Evolutionary conservation across 768 basidiomycete genomes (phyloP), one percentile per base, ranked within the genome.

Genomic region (Lentinula edodes): DNA sequence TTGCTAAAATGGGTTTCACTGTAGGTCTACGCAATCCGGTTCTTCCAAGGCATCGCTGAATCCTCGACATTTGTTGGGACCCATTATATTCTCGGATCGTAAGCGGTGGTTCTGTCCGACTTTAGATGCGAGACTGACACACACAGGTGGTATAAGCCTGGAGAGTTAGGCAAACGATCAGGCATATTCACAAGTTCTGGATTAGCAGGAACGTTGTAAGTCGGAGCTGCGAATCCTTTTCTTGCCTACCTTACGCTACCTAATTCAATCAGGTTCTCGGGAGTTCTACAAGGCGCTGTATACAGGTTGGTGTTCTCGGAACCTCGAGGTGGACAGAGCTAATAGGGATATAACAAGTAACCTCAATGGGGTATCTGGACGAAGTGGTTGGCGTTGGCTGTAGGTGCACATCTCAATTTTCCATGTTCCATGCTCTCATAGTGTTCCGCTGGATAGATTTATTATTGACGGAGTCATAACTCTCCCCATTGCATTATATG

Each of bases 21-120:
- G 28, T n/a, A 87, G 86, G 73, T 90, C 55, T 88, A 85, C 69
- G 85, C 77, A 34, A 87, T 90, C 62, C 80, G 88, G 8, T 90
- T 91, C 68, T 80, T 90, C 59, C 88, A 89, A 71, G 90, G 86
- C 23, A 75, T 89, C 61, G 82, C 84, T 6, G 89, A 91, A 71
- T 82, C 88, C 0, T 89, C 88, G 7, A 91, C 88, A 1, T 91
- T 91, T 69, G 87, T 87, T 32, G 89, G 89, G 39, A 85, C 86
- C 15, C 87, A 88, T 64, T 88, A 87, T 66, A 76, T 89, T 64
- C 82, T 90, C 16, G 87, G 89, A 64, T 85, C 85, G 87, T 88
- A 66, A 61, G 85, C 78, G 6, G n/a, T 5, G 28, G 8, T 8
- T 34, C n/a, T 1, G 6, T 46, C 28, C 48, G 13, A 5, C n/a